phyloP scores from a whole-genome alignment of 2,329 filamentous ascomycete species.

The Pseudogymnoascus sp. region DNA sequence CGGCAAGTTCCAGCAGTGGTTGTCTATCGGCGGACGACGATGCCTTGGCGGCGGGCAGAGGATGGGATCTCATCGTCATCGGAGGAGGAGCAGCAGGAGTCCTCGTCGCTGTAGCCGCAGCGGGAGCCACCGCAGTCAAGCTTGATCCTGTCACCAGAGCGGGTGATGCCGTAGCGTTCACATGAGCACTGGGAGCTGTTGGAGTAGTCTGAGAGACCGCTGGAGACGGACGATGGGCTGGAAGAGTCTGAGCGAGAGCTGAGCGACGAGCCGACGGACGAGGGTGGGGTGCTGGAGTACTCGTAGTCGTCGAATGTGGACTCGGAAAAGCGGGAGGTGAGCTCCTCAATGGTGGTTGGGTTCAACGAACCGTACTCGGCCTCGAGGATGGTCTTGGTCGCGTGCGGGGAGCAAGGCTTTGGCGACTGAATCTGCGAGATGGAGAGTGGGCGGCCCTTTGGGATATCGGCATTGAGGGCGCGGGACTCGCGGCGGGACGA shows the following conservation, averaged over 20 bases:
- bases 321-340: slow-evolving; percentile 64
- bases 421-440: slow-evolving; percentile 85
- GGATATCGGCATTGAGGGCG: slow-evolving; percentile 54
- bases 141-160: slow-evolving; percentile 86
- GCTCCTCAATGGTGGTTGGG: slow-evolving; percentile 65
- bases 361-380: slow-evolving; percentile 58
- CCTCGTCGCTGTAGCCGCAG: slow-evolving; percentile 73
- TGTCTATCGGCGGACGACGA: slow-evolving; percentile 41
- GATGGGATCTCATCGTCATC: slow-evolving; percentile 49
- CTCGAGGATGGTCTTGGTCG: slow-evolving; percentile 79
- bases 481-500: slow-evolving; percentile 30
- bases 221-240: slow-evolving; percentile 53
- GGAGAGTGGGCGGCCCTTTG: slow-evolving; percentile 82
- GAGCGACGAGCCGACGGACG: slow-evolving; percentile 61
- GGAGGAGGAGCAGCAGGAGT: slow-evolving; percentile 61
- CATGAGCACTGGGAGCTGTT: slow-evolving; percentile 79
- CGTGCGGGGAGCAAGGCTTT: slow-evolving; percentile 79
- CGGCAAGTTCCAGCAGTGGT: slow-evolving; percentile 7
- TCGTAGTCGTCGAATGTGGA: slow-evolving; percentile 51
- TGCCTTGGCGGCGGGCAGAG: slow-evolving; percentile 55
- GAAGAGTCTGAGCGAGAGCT: slow-evolving; percentile 68
- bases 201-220: slow-evolving; percentile 65
- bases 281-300: slow-evolving; percentile 51
- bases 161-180: slow-evolving; percentile 93
- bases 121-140: slow-evolving; percentile 87